Percentiles rank a stretch among this genome's conserved stretches.
Evolutionary conservation across 2,329 filamentous ascomycete species (phyloP).

Genomic region (Aquanectria penicillioides): DNA sequence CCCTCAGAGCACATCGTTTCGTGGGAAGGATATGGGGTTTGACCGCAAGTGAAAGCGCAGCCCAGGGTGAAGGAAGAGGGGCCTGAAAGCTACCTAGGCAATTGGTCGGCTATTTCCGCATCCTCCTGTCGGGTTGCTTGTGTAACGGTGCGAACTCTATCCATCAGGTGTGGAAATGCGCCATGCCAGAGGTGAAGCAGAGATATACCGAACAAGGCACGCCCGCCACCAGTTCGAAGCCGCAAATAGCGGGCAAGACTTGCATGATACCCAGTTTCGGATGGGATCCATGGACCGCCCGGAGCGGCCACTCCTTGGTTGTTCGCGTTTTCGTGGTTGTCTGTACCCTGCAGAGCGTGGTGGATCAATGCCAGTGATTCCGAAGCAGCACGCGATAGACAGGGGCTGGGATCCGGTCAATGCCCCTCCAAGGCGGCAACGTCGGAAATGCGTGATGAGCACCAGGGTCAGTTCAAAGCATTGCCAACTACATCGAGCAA

Average conservation of each 20-base stretch:
- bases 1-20: background rate
- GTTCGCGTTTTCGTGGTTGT: background rate
- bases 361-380: constrained; percentile 30
- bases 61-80: background rate
- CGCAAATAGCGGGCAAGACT: constrained; percentile 22
- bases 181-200: no score
- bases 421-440: constrained; percentile 4
- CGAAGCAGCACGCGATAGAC: constrained; percentile 23
- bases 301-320: constrained; percentile 13
- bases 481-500: no score
- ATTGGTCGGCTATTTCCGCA: constrained; percentile 16
- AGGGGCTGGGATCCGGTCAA: constrained; percentile 9
- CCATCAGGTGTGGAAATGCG: background rate
- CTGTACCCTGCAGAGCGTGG: constrained; percentile 21
- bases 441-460: background rate
- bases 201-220: constrained; percentile 4
- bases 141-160: constrained; percentile 25
- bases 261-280: constrained; percentile 29
- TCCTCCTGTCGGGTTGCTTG: constrained; percentile 9
- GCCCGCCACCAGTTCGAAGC: constrained; percentile 20
- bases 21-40: no score
- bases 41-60: no score
- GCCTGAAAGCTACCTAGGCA: no score
- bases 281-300: constrained; percentile 26
- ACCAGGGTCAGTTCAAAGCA: no score